Percentiles rank a stretch among this genome's conserved stretches.
Evolutionary conservation across 768 basidiomycete species (phyloP).

Genomic region (Leucocoprinus birnbaumii): DNA sequence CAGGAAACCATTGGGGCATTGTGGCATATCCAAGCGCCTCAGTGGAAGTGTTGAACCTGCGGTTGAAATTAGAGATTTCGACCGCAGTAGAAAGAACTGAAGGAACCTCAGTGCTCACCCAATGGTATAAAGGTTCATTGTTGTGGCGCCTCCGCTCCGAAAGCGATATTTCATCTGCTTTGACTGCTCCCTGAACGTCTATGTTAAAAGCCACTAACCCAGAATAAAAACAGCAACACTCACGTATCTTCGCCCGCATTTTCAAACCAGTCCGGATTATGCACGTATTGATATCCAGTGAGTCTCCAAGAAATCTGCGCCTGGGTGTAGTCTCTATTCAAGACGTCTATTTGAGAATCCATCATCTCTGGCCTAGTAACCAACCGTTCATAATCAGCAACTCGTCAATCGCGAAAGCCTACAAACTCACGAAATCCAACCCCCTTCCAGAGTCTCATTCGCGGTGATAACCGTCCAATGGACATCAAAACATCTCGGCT

Average conservation of each 20-base stretch:
- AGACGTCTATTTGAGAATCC: conserved; percentile 32
- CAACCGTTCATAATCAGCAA: too few species aligned
- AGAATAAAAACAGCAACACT: conserved; percentile 6
- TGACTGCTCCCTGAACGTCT: conserved; percentile 23
- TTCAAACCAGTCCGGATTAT: conserved; percentile 42
- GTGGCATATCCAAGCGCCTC: conserved; percentile 44
- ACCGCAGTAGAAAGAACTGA: background rate
- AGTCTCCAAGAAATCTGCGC: conserved; percentile 34
- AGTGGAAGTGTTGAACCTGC: conserved; percentile 20
- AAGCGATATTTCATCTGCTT: conserved; percentile 33
- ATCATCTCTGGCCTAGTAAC: conserved; percentile 30
- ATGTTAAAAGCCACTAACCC: background rate
- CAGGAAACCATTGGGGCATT: conserved; percentile 38
- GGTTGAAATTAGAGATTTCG: conserved; percentile 14
- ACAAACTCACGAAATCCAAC: conserved; percentile 34
- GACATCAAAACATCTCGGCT: conserved; percentile 22
- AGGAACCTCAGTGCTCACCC: conserved; percentile 17
- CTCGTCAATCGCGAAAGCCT: background rate
- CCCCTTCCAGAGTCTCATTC: conserved; percentile 29
- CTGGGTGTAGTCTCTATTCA: conserved; percentile 37
- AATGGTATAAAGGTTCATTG: conserved; percentile 37
- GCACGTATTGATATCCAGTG: conserved; percentile 31
- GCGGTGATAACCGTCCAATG: conserved; percentile 29
- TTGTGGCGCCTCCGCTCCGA: conserved; percentile 32
- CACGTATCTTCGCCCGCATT: conserved; percentile 26